These are phyloP conservation scores for Kodamaea nitidulidarum DNA, from an alignment of 805 yeast species.

Conservation along the genomic window DNA sequence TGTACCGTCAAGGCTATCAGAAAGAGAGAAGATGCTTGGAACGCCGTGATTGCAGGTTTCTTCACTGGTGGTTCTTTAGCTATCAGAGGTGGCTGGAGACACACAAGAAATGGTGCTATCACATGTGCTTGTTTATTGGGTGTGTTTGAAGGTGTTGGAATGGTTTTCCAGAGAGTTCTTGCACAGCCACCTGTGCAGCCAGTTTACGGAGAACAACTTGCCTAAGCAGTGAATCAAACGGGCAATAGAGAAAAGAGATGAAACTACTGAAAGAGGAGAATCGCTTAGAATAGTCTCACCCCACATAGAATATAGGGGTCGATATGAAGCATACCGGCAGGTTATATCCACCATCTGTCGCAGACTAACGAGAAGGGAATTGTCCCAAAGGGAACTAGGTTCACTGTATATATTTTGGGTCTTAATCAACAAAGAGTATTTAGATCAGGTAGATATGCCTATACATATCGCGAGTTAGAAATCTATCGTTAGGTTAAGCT, in stretches of 20 bases:
- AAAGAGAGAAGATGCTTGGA: conserved; percentile 98
- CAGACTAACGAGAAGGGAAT: background rate
- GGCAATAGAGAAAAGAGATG: background rate
- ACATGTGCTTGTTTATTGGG: conserved; percentile 97
- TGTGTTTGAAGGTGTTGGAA: conserved; percentile 96
- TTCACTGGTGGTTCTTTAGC: conserved; percentile 98
- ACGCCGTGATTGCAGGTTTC: conserved; percentile 96
- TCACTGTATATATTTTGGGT: conserved; percentile 1
- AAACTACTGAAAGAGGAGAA: too few species aligned
- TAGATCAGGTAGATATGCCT: too few species aligned
- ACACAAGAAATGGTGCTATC: conserved; percentile 92
- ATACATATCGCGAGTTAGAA: too few species aligned
- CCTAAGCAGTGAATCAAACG: background rate
- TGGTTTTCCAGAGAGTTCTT: conserved; percentile 87
- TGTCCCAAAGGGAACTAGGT: background rate
- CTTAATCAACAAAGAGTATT: background rate
- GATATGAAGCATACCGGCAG: background rate
- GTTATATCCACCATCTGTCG: background rate
- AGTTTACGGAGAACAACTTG: conserved; percentile 35
- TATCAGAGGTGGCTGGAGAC: conserved; percentile 98
- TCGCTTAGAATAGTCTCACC: too few species aligned
- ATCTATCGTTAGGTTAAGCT: too few species aligned
- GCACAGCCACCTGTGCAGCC: conserved; percentile 63
- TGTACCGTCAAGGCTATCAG: conserved; percentile 94
- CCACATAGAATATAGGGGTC: background rate